Base-by-base conservation (phyloP, 331 rosid genomes). In the Acacia pycnantha region DNA sequence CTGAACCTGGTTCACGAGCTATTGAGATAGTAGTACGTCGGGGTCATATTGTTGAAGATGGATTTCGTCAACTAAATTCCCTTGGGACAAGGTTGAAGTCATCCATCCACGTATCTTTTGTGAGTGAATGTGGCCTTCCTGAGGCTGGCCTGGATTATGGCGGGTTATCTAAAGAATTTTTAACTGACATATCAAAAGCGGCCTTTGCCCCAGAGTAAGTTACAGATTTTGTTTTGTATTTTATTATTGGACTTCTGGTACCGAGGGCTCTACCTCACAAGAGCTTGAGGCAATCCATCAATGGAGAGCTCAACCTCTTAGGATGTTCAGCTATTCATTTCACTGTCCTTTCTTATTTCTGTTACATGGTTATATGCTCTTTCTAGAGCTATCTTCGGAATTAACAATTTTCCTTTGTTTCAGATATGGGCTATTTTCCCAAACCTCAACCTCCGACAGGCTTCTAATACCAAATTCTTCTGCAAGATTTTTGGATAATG, bases 141-240 rank as follows among this genome's bases (percentile, higher is more conserved):
- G 98, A 96, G 91, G 99, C 98, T 84, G 98, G 99, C 81, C 90
- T 93, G 79, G 99, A 96, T 89, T 96, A 94, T 82, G 99, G 99
- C 80, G 99, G 99, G 78, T 86, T 95, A 82, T 95, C 99, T 26
- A 95, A 95, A 79, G 99, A 95, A 89, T 92, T 96, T 83, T 82
- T 96, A 80, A 93, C 98, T 58, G 99, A 96, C 84, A 88, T 96
- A 83, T 89, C 99, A 66, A 93, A 93, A 89, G 89, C 93, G 62
- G 97, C 97, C 79, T 96, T 96, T 74, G 10, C 97, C 76, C 97
- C 98, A 0, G 97, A 93, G 99, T 96, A 88, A 88, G 97, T 88
- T 81, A 70, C 83, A 77, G 22, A 62, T 53, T 31, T 40, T 82
- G 69, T 81, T 61, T 77, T 22, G 24, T 77, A 61, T 33, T 70